These are phyloP conservation scores for Basipetospora sp. DNA, from an alignment of 2,329 filamentous ascomycete genomes.

Conservation along the genomic window DNA sequence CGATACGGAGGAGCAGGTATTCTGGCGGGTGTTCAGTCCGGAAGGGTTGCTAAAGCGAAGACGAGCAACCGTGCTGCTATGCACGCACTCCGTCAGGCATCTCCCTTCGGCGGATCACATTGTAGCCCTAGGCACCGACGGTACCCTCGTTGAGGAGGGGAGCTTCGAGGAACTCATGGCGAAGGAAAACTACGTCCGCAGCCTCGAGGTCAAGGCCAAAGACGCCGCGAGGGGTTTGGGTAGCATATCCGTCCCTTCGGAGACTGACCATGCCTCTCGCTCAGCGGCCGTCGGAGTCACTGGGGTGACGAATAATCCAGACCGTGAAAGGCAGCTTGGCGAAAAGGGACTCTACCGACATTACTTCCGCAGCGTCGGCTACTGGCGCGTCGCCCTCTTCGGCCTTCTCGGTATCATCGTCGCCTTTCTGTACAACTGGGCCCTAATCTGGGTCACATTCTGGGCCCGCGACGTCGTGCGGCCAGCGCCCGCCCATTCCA, in stretches of 20 bases:
- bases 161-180: constrained; percentile 13
- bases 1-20: constrained; percentile 28
- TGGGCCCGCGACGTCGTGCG: constrained; percentile 19
- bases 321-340: constrained; percentile 16
- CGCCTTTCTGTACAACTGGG: constrained; percentile 16
- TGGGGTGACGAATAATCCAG: too few species aligned
- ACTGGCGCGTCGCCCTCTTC: constrained; percentile 6
- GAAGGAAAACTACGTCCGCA: constrained; percentile 24
- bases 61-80: constrained; percentile 26
- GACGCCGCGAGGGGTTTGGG: neutral
- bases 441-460: constrained; percentile 26
- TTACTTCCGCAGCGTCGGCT: constrained; percentile 18
- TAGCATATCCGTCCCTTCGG: neutral
- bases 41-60: constrained; percentile 24
- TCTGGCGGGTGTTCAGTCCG: constrained; percentile 26
- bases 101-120: constrained; percentile 29
- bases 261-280: neutral
- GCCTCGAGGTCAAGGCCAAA: constrained; percentile 18
- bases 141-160: constrained; percentile 28
- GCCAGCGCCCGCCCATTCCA: constrained; percentile 9
- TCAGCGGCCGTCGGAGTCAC: neutral
- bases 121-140: constrained; percentile 27
- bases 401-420: constrained; percentile 12
- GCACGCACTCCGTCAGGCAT: constrained; percentile 17
- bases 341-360: constrained; percentile 21